Percentiles rank a stretch among this genome's conserved stretches.
Conservation (phyloP, 2,329 filamentous ascomycete genomes). For the Ceratocystis eucalypticola region DNA sequence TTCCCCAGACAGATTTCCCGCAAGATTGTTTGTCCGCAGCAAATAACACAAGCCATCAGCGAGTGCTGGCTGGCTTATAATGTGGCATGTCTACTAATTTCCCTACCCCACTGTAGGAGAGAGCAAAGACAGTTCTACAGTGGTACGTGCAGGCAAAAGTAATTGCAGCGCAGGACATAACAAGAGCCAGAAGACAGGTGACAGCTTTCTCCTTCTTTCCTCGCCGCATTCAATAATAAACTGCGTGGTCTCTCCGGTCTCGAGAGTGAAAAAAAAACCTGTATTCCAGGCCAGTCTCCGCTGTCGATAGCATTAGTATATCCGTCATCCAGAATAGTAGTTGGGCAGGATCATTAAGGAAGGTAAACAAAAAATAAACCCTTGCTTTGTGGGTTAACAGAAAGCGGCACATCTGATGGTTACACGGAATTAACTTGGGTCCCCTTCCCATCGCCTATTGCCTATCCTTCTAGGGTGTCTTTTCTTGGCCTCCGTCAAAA, state of each 20-base stretch:
- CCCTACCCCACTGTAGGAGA: too few species aligned
- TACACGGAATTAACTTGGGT: not conserved
- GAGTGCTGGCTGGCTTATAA: too few species aligned
- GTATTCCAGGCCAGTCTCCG: not conserved
- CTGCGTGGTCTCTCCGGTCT: too few species aligned
- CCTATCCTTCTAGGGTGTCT: not conserved
- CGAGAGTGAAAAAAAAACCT: too few species aligned
- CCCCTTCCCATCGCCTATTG: not conserved
- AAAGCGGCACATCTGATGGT: slow-evolving; percentile 3
- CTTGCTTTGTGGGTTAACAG: slow-evolving; percentile 1
- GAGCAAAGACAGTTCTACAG: too few species aligned
- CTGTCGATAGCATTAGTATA: not conserved
- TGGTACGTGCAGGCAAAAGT: not conserved
- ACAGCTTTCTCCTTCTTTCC: too few species aligned
- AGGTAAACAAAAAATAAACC: not conserved
- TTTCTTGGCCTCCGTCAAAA: not conserved
- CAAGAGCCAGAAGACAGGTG: too few species aligned
- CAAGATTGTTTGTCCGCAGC: not conserved
- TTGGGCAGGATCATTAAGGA: not conserved
- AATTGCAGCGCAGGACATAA: not conserved
- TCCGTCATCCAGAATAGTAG: not conserved
- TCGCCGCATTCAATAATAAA: too few species aligned
- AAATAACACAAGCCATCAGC: too few species aligned
- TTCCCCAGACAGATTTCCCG: not conserved
- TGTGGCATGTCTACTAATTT: too few species aligned